These are phyloP conservation scores for Quercus mongolica DNA, from an alignment of 306 rosid species.

Conservation along the genomic window DNA sequence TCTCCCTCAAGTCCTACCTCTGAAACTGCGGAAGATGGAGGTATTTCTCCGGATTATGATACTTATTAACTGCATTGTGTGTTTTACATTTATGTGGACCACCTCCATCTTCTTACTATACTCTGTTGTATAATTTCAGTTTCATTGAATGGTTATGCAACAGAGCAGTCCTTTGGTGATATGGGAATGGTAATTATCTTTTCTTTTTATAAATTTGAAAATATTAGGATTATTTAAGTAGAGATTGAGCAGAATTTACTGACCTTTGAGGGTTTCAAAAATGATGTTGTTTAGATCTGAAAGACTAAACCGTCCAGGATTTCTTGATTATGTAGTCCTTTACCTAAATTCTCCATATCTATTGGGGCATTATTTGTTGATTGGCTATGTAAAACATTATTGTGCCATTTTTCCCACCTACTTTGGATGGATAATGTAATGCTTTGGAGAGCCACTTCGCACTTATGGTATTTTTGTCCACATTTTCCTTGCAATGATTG, in stretches of 20 bases:
- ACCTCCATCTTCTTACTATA: conserved; percentile 20
- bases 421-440: background rate
- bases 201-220: background rate
- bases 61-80: conserved; percentile 6
- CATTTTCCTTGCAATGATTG: background rate
- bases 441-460: background rate
- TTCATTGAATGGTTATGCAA: conserved; percentile 36
- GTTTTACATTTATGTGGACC: conserved; percentile 18
- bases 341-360: background rate
- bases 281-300: conserved; percentile 6
- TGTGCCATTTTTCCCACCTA: background rate
- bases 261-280: conserved; percentile 1
- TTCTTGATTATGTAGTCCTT: background rate
- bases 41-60: conserved; percentile 32
- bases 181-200: conserved; percentile 51
- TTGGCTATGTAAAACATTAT: background rate
- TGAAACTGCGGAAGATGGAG: conserved; percentile 48
- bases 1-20: conserved; percentile 57
- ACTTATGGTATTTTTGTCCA: background rate
- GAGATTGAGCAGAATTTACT: conserved; percentile 9
- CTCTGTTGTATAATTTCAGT: conserved; percentile 49
- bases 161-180: conserved; percentile 30
- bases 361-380: background rate
- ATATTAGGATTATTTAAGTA: conserved; percentile 4
- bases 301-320: background rate